Percentiles rank a stretch among this genome's conserved stretches.
Evolutionary conservation across 352 stramenopile species (phyloP).

Genomic region (Globisporangium carolinianum): DNA sequence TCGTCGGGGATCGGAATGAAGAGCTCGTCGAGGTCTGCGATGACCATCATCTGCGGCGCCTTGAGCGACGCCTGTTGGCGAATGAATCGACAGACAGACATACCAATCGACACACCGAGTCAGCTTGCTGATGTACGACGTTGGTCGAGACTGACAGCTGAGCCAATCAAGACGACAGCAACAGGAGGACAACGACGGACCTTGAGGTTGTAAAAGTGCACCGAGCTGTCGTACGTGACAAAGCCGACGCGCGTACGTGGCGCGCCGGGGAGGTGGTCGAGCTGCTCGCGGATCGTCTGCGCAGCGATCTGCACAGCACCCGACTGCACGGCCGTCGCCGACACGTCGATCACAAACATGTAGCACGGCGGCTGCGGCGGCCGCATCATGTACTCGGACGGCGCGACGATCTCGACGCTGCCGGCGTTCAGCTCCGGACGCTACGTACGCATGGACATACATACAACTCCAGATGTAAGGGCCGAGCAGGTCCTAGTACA

Average conservation of each 20-base stretch:
- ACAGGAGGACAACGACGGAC: conserved; percentile 13
- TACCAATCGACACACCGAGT: too few relatives aligned
- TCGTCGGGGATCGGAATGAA: conserved; percentile 94
- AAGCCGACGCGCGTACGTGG: conserved; percentile 80
- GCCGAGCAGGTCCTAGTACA: too few relatives aligned
- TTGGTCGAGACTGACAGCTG: too few relatives aligned
- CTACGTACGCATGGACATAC: conserved; percentile 38
- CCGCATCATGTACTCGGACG: conserved; percentile 88
- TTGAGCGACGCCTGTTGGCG: conserved; percentile 54
- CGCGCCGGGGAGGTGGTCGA: conserved; percentile 69
- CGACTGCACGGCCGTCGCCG: conserved; percentile 58
- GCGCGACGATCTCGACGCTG: conserved; percentile 82
- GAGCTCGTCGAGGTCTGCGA: conserved; percentile 81
- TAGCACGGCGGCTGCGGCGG: conserved; percentile 82
- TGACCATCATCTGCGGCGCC: conserved; percentile 86
- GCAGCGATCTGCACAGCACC: conserved; percentile 64
- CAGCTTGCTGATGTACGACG: too few relatives aligned
- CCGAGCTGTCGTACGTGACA: conserved; percentile 78
- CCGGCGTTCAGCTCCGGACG: conserved; percentile 70
- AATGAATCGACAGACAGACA: not conserved
- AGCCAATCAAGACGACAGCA: too few relatives aligned
- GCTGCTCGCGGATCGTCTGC: conserved; percentile 73
- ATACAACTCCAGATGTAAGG: conserved; percentile 39
- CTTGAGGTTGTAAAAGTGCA: conserved; percentile 90
- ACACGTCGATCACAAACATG: conserved; percentile 89